Evolutionary conservation across 2,329 filamentous ascomycete species (phyloP), one percentile per base, ranked within the genome.

Genomic region (Dothideomycetes sp.): DNA sequence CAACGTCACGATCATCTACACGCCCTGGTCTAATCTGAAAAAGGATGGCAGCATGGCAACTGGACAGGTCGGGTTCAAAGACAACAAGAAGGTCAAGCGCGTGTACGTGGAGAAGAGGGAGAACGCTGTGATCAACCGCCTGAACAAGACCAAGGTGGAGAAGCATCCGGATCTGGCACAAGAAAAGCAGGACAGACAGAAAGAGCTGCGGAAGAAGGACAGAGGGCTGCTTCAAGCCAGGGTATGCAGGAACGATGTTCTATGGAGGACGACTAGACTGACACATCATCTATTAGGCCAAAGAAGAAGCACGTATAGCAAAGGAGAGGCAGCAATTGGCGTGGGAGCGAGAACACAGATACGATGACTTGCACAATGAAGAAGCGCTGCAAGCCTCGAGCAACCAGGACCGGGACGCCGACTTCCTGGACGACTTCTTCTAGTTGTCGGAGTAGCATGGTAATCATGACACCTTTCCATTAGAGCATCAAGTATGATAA

Each of bases 291-390:
- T 15, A 31, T 40, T 27, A 60, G 82, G 81, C 75, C 62, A 87
- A 87, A 58, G 81, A 88, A 58, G 84, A 91, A 52, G 77, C 75
- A 0, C 68, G 69, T 29, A 58, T 87, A 34, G 75, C 79, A 36
- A 81, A 86, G 60, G 85, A 95, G 66, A 74, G 85, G 48, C 83
- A 85, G 61, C 81, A 93, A 62, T 76, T 89, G 64, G 93, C 93
- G 61, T 94, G 79, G 72, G 85, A 94, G 62, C 91, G 91, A 64
- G 87, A 94, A n/a, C 89, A 98, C 63, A 89, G 88, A 2, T 98
- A 98, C 60, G 91, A 96, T 57, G 87, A 94, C 34, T 63, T 95
- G 39, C 87, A 94, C 60, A 77, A 75, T 4, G 86, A 93, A 39
- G 84, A 94, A 42, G 81, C 83, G 52, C 72, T 94, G 66, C 77